Evolutionary conservation across 257 asterid genomes (phyloP).

Genomic region (Gentiana straminea): DNA sequence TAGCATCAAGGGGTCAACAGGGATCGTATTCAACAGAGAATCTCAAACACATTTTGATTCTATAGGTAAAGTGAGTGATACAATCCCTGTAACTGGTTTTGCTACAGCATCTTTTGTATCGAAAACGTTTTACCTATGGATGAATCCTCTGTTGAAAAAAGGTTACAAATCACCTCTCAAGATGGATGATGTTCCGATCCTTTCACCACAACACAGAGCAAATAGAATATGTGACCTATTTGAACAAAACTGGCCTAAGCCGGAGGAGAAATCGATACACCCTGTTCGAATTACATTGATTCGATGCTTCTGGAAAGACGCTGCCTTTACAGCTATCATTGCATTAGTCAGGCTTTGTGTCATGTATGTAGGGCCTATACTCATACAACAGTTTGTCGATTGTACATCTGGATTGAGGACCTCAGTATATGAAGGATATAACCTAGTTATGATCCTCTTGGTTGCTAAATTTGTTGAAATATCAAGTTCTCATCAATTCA

Average conservation of each 20-base stretch:
- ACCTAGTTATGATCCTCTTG: too few species aligned
- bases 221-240: constrained; percentile 16
- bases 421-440: too few species aligned
- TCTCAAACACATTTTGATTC: constrained; percentile 6
- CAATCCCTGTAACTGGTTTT: constrained; percentile 41
- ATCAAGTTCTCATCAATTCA: constrained; percentile 73
- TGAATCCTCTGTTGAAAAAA: constrained; percentile 47
- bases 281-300: constrained; percentile 49
- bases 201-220: too few species aligned
- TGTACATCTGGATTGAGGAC: too few species aligned
- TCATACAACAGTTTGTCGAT: too few species aligned
- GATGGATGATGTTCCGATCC: too few species aligned
- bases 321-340: constrained; percentile 47
- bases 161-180: too few species aligned
- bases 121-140: constrained; percentile 74
- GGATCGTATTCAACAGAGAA: constrained; percentile 19
- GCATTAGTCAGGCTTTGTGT: constrained; percentile 34
- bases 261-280: constrained; percentile 59
- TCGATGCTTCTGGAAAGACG: constrained; percentile 39
- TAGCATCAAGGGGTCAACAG: constrained; percentile 49
- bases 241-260: constrained; percentile 71
- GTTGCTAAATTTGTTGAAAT: constrained; percentile 30
- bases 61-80: constrained; percentile 22
- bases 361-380: too few species aligned
- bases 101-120: constrained; percentile 74